Evolutionary conservation across 108 stramenopile genomes (phyloP), one percentile per base, ranked within the genome.

Genomic region (Ochromonas danica): DNA sequence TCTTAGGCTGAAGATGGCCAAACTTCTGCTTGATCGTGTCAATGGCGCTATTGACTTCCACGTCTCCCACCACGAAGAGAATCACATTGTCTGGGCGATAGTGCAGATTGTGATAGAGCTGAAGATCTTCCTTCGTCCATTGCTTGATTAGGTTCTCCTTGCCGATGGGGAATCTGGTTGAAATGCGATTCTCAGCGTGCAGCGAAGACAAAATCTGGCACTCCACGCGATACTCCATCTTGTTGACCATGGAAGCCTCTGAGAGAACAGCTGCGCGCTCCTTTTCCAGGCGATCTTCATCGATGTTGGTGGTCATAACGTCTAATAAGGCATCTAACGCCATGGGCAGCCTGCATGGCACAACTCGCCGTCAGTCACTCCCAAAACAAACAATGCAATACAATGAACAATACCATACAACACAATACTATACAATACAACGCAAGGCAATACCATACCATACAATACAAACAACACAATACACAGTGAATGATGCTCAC

Each of bases 191-290:
- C 86, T 98, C 97, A 1, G 93, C 87, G 80, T 98, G 97, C 39
- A 98, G 84, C 3, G 95, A 94, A 2, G 90, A 84, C 61, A 98
- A 84, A 80, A 96, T 95, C 81, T 98, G 95, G 86, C 95, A 96
- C 88, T 98, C 95, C 40, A 98, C 95, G 39, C 97, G 91, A 85
- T 96, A 96, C 81, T 96, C 95, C 71, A 94, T 94, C 42, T 93
- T 94, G 85, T 95, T 95, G 61, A 98, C 97, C 95, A 96, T 96
- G 72, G 93, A 94, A 94, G 95, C 94, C 83, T 98, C 97, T 10
- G 88, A 88, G 72, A 96, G 87, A 6, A 96, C 95, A 38, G 97
- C 97, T 33, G 94, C 93, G 0, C 95, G 86, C 79, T 98, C 97
- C 87, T 96, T 96, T 83, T 98, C 97, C 78, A 98, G 87, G 10